Base-by-base conservation (phyloP, 2,329 filamentous ascomycete species). In the Neofusicoccum kwambonambiense region DNA sequence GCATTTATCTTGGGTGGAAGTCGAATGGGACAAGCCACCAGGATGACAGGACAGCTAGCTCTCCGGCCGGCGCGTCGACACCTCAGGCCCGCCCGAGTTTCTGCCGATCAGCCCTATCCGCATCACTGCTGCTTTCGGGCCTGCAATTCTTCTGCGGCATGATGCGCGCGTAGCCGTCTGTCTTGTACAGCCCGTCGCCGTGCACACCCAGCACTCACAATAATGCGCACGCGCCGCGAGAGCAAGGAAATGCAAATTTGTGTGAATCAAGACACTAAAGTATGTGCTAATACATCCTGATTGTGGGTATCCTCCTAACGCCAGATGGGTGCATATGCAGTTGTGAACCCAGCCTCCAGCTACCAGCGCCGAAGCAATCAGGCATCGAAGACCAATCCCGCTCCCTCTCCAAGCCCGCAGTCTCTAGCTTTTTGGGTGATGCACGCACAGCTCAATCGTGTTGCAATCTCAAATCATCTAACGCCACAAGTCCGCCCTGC, bases 401-500 rank as follows among this genome's bases (percentile, higher is more conserved):
- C 37, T 35, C 17, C 27, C 5, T 37, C 22, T 37, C 12, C 11
- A 19, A 47, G 11, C n/a, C 44, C 56, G n/a, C 42, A 47, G 22
- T 19, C n/a, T 45, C 11, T 31, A 17, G 11, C 22, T 22, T 34
- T 57, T 57, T 13, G 19, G 31, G 37, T n/a, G n/a, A 56, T 22
- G 41, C 49, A 37, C 27, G 39, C 39, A 13, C 31, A 27, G 39
- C 50, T 54, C 41, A 31, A n/a, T n/a, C 41, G 17, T 13, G n/a
- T 2, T 31, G n/a, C 50, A 49, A 45, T 45, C 39, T 63, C 41
- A 31, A 47, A 34, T 39, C 7, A 17, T 17, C 47, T 63, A 64
- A 35, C 64, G 52, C 64, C 64, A 65, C 49, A 65, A 49, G 22
- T 65, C 64, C 4, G 64, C 64, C 41, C 64, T 41, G 50, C 64